Percentiles rank a stretch among this genome's conserved stretches.
These are phyloP conservation scores for Daldinia sp. DNA, from an alignment of 2,329 filamentous ascomycete genomes.

Conservation along the genomic window DNA sequence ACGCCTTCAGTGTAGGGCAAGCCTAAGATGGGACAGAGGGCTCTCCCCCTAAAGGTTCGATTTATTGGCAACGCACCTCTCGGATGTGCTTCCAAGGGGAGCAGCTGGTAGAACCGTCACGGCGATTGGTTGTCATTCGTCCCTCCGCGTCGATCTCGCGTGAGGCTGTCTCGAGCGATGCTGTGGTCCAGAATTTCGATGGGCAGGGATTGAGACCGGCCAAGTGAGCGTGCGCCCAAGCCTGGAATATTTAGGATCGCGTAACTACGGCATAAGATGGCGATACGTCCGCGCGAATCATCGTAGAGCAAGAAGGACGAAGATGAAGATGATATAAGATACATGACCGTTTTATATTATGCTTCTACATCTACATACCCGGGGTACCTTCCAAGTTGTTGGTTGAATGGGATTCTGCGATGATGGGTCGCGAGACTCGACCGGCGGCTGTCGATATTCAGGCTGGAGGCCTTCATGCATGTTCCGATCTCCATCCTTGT, in stretches of 20 bases:
- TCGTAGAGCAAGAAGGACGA: neutral
- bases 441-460: neutral
- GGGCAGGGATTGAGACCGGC: conserved; percentile 22
- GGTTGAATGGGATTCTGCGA: neutral
- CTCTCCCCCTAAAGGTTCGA: conserved; percentile 13
- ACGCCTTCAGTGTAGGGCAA: conserved; percentile 22
- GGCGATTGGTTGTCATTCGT: conserved; percentile 18
- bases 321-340: neutral
- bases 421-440: neutral
- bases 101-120: neutral
- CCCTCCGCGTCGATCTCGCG: conserved; percentile 15
- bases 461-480: neutral
- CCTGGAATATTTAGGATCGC: conserved; percentile 4
- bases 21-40: conserved; percentile 22
- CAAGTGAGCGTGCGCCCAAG: conserved; percentile 6
- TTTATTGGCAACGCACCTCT: conserved; percentile 22
- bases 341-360: neutral
- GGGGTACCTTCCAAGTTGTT: neutral
- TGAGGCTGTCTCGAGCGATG: conserved; percentile 24
- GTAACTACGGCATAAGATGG: conserved; percentile 15
- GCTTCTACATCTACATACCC: neutral
- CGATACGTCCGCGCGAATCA: conserved; percentile 12
- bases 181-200: conserved; percentile 10
- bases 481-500: neutral
- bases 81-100: conserved; percentile 23